Conservation (phyloP, 371 early-diverging fungal species). For the Encephalitozoon hellem region DNA sequence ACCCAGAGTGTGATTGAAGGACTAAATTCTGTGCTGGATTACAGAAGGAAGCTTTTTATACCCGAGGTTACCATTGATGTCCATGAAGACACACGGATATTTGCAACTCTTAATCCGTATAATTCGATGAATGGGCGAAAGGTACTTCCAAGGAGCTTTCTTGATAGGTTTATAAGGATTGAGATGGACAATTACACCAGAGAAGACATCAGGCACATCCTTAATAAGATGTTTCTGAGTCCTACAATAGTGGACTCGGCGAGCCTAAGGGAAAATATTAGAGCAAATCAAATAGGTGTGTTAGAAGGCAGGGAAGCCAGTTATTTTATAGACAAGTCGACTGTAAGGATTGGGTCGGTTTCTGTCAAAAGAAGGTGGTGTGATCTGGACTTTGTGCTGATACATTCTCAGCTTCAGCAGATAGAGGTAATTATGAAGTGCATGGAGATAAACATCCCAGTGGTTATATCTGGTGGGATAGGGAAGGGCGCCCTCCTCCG, state of each 20-base stretch:
- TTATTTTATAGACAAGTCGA: not conserved
- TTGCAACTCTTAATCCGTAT: slow-evolving; percentile 95
- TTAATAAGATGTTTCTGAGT: slow-evolving; percentile 20
- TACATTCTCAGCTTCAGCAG: slow-evolving; percentile 48
- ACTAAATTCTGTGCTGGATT: slow-evolving; percentile 92
- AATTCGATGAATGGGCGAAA: slow-evolving; percentile 92
- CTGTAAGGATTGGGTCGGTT: not conserved
- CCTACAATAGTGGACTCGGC: not conserved
- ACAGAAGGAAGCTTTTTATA: slow-evolving; percentile 83
- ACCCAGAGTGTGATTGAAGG: slow-evolving; percentile 98
- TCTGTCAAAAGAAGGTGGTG: not conserved
- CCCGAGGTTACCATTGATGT: slow-evolving; percentile 75
- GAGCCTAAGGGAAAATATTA: slow-evolving; percentile 44
- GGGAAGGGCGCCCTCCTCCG: slow-evolving; percentile 26
- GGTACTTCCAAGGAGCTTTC: slow-evolving; percentile 89
- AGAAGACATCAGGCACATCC: slow-evolving; percentile 50
- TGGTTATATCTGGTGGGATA: slow-evolving; percentile 41
- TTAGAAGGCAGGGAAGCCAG: not conserved
- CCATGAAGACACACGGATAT: slow-evolving; percentile 66
- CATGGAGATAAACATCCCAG: slow-evolving; percentile 38
- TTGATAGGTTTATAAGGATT: slow-evolving; percentile 89
- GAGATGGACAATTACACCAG: slow-evolving; percentile 65
- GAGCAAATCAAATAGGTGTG: not conserved
- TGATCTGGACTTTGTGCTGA: slow-evolving; percentile 19
- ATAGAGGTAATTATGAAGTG: slow-evolving; percentile 40